Percentiles rank a stretch among this genome's conserved stretches.
Evolutionary conservation across 1,284 basidiomycete species (phyloP).

Genomic region (Malassezia sp.): DNA sequence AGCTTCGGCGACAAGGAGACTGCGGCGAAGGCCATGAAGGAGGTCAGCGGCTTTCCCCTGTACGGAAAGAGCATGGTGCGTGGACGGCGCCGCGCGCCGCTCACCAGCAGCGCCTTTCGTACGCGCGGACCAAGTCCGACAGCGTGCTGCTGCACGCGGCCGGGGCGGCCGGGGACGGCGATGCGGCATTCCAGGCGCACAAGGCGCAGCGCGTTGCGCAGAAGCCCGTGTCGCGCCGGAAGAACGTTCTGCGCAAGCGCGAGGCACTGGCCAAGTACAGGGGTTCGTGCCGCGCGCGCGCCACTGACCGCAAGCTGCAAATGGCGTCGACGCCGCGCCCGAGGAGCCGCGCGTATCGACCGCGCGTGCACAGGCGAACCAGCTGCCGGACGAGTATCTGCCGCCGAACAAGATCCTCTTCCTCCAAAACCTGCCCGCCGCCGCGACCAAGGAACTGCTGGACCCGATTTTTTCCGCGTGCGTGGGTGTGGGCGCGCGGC

Average conservation of each 20-base stretch:
- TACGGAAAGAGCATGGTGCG: conserved; percentile 77
- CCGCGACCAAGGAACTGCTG: conserved; percentile 27
- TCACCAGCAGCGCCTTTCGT: conserved; percentile 71
- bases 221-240: conserved; percentile 27
- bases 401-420: conserved; percentile 99
- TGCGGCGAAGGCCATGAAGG: conserved; percentile 76
- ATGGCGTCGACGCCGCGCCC: background rate
- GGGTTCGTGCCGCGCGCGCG: conserved; percentile 1
- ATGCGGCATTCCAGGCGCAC: conserved; percentile 50
- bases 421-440: conserved; percentile 55
- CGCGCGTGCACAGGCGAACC: conserved; percentile 18
- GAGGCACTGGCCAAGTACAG: conserved; percentile 25
- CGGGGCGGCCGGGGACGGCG: conserved; percentile 15
- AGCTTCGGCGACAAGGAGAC: conserved; percentile 70
- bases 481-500: conserved; percentile 5
- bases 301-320: background rate
- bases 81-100: background rate
- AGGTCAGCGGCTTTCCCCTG: conserved; percentile 83
- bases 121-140: conserved; percentile 76
- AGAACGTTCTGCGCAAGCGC: conserved; percentile 23
- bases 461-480: conserved; percentile 33
- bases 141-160: conserved; percentile 56
- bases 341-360: background rate
- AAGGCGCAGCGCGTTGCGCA: conserved; percentile 49
- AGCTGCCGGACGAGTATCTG: conserved; percentile 94